Base-by-base conservation (phyloP, 192 early-diverging fungal species). In the Podila epicladia region DNA sequence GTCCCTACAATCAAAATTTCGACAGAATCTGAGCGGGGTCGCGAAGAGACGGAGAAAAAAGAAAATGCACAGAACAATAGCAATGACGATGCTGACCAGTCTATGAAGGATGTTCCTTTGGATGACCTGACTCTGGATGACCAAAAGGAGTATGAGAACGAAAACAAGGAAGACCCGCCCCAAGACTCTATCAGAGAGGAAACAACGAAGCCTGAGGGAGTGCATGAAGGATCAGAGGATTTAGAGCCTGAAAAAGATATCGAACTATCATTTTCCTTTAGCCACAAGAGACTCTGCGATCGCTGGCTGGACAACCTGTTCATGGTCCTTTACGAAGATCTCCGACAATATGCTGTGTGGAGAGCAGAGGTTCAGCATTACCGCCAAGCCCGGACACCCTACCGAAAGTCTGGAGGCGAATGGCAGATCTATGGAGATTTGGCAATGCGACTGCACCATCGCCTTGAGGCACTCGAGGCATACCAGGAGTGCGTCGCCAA, bases 261-360 rank as follows among this genome's bases (percentile, higher is more conserved):
- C 28, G 89, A 88, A 51, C 65, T 85, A 13, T 77, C 75, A 45
- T 96, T 95, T 65, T 92, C 90, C 2, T 96, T 96, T 80, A 90
- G 92, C 62, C 92, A 95, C 88, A 99, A 99, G 90, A 87, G 98
- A 26, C 91, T 99, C 50, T 99, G 98, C 69, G 98, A 99, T 76
- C 95, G 98, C 71, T 99, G 98, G 98, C 89, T 99, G 63, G 98
- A 99, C 79, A 99, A 99, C 84, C 86, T 97, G 58, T 99, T 99
- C 67, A 98, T 99, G 98, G 95, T 99, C 5, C 85, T 99, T 51
- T 99, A 97, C 76, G 97, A 98, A 72, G 85, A 98, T 72, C 87
- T 99, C 41, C 92, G 98, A 29, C 89, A 96, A 20, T 99, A 98
- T 85, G 96, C 97, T 9, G 90, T 93, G 31, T 93, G 96, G 89